Base-by-base conservation (phyloP, 345 rosid genomes). In the Salix udensis region DNA sequence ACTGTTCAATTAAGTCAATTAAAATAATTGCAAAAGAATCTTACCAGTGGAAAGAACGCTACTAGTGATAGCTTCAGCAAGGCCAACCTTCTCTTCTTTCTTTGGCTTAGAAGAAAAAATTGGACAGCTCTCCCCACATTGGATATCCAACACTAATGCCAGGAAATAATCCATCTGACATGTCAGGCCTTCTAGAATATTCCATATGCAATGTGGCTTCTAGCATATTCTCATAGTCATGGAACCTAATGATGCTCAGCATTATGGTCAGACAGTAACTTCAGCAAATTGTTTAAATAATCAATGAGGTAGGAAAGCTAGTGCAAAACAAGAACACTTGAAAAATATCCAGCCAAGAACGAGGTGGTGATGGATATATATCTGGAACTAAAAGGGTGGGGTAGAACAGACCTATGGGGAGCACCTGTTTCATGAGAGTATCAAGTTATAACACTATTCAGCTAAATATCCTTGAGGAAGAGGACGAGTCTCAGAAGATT, bases 1-100 rank as follows among this genome's bases (percentile, higher is more conserved):
- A 65, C 77, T 78, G 39, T 68, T 46, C 53, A 53, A 67, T 44
- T 23, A 62, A 9, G 70, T 70, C 39, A 6, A 16, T 48, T 4
- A 75, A 42, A 75, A 73, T 39, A 77, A 23, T 11, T 34, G 34
- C 36, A 69, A 62, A n/a, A 10, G 76, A 79, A 67, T 79, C 79
- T 87, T 21, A 93, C 99, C 99, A 42, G 91, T 85, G 64, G 92
- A 92, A 79, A 93, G 98, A 78, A 96, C 89, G 87, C 98, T 96
- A 78, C 86, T 83, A 30, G 89, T 81, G 78, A 93, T 89, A 67
- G 97, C 99, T 87, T 96, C 96, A 19, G 99, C 98, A 31, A 96
- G 92, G 80, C 99, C 96, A 80, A 93, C 88, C 80, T 91, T 96
- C 86, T 96, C 99, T 88, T 91, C 99, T 79, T 89, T 96, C 85